These are phyloP conservation scores for Ampelomyces quisqualis DNA, from an alignment of 2,329 filamentous ascomycete species.

Conservation along the genomic window DNA sequence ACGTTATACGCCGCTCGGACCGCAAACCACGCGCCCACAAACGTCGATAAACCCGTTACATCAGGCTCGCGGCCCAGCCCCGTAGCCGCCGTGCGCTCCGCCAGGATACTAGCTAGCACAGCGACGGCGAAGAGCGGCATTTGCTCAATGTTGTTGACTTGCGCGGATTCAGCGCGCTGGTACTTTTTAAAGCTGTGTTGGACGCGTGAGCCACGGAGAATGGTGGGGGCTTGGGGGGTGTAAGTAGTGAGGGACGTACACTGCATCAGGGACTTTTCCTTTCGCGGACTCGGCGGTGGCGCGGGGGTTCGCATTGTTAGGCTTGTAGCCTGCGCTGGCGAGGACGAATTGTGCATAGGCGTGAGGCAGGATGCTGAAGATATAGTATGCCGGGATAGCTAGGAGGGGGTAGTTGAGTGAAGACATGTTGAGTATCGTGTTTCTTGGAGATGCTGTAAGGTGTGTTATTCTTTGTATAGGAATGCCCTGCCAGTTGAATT, in stretches of 20 bases:
- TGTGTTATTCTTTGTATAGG: background rate
- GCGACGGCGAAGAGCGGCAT: slow-evolving; percentile 28
- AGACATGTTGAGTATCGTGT: slow-evolving; percentile 10
- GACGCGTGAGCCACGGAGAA: background rate
- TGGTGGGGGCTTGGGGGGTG: background rate
- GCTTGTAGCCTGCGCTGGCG: slow-evolving; percentile 17
- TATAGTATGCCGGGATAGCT: slow-evolving; percentile 30
- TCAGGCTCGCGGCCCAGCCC: slow-evolving; percentile 15
- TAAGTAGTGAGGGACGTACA: slow-evolving; percentile 9
- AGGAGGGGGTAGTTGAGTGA: slow-evolving; percentile 29
- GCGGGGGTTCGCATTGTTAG: slow-evolving; percentile 31
- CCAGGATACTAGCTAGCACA: slow-evolving; percentile 25
- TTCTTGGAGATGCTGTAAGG: background rate
- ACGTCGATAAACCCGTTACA: slow-evolving; percentile 24
- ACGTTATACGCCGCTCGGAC: slow-evolving; percentile 21
- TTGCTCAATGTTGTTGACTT: slow-evolving; percentile 29
- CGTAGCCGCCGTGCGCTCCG: slow-evolving; percentile 22
- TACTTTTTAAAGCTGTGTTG: slow-evolving; percentile 22
- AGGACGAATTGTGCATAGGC: slow-evolving; percentile 21
- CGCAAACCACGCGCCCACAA: slow-evolving; percentile 21
- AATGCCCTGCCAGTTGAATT: background rate
- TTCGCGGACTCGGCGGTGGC: slow-evolving; percentile 20
- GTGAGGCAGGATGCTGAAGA: slow-evolving; percentile 27
- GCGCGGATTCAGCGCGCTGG: slow-evolving; percentile 31
- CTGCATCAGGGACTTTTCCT: slow-evolving; percentile 28